A percentile compares a stretch with the other conserved stretches of the same genome.
phyloP scores from a whole-genome alignment of 2,329 filamentous ascomycete species.

The Dothideomycetidae sp. region DNA sequence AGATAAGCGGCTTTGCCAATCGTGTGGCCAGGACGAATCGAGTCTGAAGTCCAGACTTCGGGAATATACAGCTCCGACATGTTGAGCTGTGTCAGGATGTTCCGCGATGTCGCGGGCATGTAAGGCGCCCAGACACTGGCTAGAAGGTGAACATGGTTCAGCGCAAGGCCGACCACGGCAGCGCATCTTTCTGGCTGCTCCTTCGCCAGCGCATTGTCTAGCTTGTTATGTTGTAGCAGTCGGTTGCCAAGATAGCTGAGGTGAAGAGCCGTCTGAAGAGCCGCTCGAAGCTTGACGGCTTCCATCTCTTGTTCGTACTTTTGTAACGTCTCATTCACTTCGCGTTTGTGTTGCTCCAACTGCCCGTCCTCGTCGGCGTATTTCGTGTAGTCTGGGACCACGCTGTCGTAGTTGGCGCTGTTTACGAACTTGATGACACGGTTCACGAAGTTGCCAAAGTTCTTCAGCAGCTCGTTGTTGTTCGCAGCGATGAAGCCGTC shows the following conservation, averaged over 20 bases:
- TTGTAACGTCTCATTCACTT: conserved; percentile 52
- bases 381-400: conserved; percentile 47
- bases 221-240: conserved; percentile 43
- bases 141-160: conserved; percentile 73
- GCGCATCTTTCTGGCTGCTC: conserved; percentile 46
- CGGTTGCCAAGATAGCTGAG: conserved; percentile 50
- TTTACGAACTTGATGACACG: conserved; percentile 54
- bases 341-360: conserved; percentile 35
- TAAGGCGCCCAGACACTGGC: conserved; percentile 69
- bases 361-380: conserved; percentile 15
- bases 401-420: conserved; percentile 53
- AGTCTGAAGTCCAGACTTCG: conserved; percentile 45
- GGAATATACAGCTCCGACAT: conserved; percentile 27
- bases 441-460: conserved; percentile 47
- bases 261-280: conserved; percentile 49
- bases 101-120: conserved; percentile 63
- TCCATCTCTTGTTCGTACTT: conserved; percentile 56
- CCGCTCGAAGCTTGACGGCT: conserved; percentile 54
- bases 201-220: conserved; percentile 48
- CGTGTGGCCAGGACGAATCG: conserved; percentile 57
- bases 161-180: conserved; percentile 57
- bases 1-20: conserved; percentile 69
- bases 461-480: conserved; percentile 76
- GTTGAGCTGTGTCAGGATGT: conserved; percentile 63
- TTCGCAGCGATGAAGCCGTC: conserved; percentile 67